Evolutionary conservation across 2,329 filamentous ascomycete species (phyloP), one percentile per base, ranked within the genome.

Genomic region (Beauveria asiatica): DNA sequence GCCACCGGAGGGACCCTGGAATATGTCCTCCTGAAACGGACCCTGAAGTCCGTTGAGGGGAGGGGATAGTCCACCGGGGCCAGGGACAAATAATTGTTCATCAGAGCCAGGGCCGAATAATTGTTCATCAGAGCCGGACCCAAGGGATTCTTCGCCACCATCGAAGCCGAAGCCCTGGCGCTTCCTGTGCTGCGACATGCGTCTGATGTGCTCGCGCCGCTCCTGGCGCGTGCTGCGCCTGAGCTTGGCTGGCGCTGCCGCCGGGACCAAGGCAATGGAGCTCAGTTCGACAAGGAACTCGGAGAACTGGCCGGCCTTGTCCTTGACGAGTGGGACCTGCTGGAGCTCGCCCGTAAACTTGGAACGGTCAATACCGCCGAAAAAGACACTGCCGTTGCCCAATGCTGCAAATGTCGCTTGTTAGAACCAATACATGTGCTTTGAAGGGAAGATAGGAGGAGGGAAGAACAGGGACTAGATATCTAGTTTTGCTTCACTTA

Each of bases 261-360:
- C 52, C 17, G 13, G 25, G n/a, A 21, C n/a, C n/a, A 55, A 11
- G 10, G 10, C 4, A 10, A 55, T n/a, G n/a, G 52, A 55, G 27
- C 52, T 55, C 52, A 57, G 39, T 19, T 42, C 25, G 8, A 57
- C 55, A 13, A 57, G 19, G 30, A 57, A 57, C 19, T 42, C 19
- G 13, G 44, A 8, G 16, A 57, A 16, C 10, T 50, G 4, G 10
- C 55, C 55, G 1, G 13, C 3, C 5, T 21, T 16, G 27, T 48
- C 30, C 7, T 13, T 39, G 8, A n/a, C 55, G 1, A 57, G 27
- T 3, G 44, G 55, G 21, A 57, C 55, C 45, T 49, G 19, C 13
- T 57, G 25, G 10, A 57, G 55, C 10, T 57, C 44, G 21, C 55
- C 55, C 21, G 27, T 23, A 41, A 57, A 57, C 55, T 57, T 57